Evolutionary conservation across 352 stramenopile genomes (phyloP).

Genomic region (Phytophthora sp.): DNA sequence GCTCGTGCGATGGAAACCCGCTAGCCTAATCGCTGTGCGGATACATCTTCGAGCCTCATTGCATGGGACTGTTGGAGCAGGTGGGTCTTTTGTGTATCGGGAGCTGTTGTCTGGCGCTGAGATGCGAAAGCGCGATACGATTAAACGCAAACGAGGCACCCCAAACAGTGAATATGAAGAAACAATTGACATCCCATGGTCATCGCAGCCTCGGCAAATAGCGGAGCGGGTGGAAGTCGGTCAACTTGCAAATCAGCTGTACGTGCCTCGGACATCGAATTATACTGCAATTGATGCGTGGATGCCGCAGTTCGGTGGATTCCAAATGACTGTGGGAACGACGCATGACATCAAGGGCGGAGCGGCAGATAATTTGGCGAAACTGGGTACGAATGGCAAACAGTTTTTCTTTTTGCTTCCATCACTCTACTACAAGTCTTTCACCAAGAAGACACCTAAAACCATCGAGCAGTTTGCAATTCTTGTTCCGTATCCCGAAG

Average conservation of each 20-base stretch:
- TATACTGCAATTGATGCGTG: slow-evolving; percentile 44
- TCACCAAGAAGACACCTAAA: neutral
- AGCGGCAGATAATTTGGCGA: neutral
- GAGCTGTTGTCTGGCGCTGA: slow-evolving; percentile 32
- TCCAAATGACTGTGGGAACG: slow-evolving; percentile 35
- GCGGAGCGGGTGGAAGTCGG: slow-evolving; percentile 29
- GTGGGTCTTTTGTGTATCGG: slow-evolving; percentile 35
- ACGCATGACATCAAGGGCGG: neutral
- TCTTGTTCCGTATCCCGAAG: too few relatives aligned
- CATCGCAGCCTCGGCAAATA: slow-evolving; percentile 32
- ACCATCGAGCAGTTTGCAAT: slow-evolving; percentile 10
- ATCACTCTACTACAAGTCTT: too few relatives aligned
- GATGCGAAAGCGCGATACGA: too few relatives aligned
- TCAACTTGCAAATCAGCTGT: slow-evolving; percentile 36
- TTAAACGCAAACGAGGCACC: slow-evolving; percentile 34
- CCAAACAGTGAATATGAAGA: too few relatives aligned
- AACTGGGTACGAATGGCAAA: neutral
- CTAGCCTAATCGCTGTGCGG: slow-evolving; percentile 39
- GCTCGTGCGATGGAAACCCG: slow-evolving; percentile 35
- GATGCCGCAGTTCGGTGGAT: slow-evolving; percentile 39
- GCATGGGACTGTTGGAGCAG: slow-evolving; percentile 32
- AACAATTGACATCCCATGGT: slow-evolving; percentile 30
- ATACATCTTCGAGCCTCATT: slow-evolving; percentile 47
- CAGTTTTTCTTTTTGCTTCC: neutral
- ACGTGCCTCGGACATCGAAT: slow-evolving; percentile 37